Evolutionary conservation across 2,329 filamentous ascomycete genomes (phyloP), one percentile per base, ranked within the genome.

Genomic region (Cladorrhinum sp.): DNA sequence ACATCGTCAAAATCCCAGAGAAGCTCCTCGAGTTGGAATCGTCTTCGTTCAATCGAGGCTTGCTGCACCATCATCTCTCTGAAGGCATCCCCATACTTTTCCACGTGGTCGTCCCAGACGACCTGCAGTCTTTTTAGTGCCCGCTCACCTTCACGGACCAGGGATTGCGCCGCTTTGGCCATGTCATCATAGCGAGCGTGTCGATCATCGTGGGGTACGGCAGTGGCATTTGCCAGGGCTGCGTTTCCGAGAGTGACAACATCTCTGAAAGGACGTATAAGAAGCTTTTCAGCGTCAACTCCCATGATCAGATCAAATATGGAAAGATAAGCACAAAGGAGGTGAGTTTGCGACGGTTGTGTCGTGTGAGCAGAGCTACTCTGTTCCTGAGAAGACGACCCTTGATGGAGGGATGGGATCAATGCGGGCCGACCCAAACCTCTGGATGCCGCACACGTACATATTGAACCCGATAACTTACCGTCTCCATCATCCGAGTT

Each of bases 1-100:
- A 73, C 78, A 66, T 79, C 77, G 45, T 79, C 77, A 49, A 79
- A 73, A 60, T 78, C 76, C 64, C 78, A 79, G 6, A 79, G 70
- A 2, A 78, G 67, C 56, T 77, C 74, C 53, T 78, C 76, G 3
- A 78, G 65, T 16, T 64, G 59, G 10, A 74, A 65, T 16, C 72
- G 58, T 57, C 66, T 67, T 51, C 66, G 68, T 41, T 72, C 68
- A 24, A 74, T 63, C 18, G 70, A 70, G 18, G 71, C 72, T 58
- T 76, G 73, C 48, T 74, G 69, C 54, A 70, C 65, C 58, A 78
- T 73, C 2, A 68, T 66, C 1, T 73, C 71, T 27, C 67, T 73
- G 62, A 77, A 77, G 1, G 64, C 65, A 24, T 76, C 71, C 57
- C 74, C 75, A 27, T 76, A 69, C 61, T 70, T 75, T 18, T 72